Base-by-base conservation (phyloP, 768 basidiomycete genomes). In the Lactifluus volemus region DNA sequence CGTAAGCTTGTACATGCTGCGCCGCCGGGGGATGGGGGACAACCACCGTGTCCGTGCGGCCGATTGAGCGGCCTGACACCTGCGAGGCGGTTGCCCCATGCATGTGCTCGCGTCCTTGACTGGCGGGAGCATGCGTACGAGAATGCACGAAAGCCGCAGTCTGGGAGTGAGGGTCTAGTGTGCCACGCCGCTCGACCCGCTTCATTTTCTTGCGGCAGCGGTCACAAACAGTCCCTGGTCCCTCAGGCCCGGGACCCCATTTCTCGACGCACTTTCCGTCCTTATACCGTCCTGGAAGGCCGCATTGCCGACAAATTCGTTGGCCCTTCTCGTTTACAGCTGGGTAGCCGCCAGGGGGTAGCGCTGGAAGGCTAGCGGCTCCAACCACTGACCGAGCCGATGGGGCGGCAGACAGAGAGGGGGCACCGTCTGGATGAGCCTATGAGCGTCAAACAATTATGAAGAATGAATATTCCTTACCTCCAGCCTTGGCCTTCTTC, bases 201-300 rank as follows among this genome's bases (percentile, higher is more conserved):
- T 88, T 89, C 86, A 88, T 88, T 71, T 88, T 88, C 70, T 89
- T 89, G 57, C 87, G 79, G 71, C 87, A 88, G 77, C 87, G 76
- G 75, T 89, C 88, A 67, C 87, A 89, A 0, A 89, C 87, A 0
- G 88, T 89, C 21, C 87, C 88, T 54, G 88, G 87, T 0, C 88
- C 87, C 73, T 84, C 79, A 50, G 88, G 88, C 9, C 87, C 87
- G 25, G 87, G 87, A 2, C 87, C 88, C 87, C 88, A 89, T 70
- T 89, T 89, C 68, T 89, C 87, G 42, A 89, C 87, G 67, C 87
- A 89, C 67, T 88, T 88, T 2, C 84, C 85, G 10, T 89, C 87
- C 73, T 88, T 88, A 71, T 89, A 89, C 3, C 87, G 74, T 0
- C 88, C 88, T 1, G 81, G 75, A 55, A 84, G 70, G 0, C 85